Evolutionary conservation across 176 grass and related monocot genomes (phyloP), one percentile per base, ranked within the genome.

Genomic region (Oryza rufipogon): DNA sequence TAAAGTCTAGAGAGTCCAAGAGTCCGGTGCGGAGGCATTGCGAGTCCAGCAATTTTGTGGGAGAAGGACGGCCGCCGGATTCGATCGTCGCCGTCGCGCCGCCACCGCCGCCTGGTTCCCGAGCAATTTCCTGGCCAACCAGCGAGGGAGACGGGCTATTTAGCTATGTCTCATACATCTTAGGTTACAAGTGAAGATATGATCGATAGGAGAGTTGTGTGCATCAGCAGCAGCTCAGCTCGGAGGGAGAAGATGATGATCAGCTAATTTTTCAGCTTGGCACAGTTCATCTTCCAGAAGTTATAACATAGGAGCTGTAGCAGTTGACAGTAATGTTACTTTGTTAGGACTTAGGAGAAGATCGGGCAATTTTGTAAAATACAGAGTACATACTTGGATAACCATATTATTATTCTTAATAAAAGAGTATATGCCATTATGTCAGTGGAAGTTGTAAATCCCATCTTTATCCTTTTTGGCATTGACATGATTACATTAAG

Each of bases 31-130:
- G 25, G 25, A 64, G 26, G 56, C 70, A 23, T 39, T 15, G 15
- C 4, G 70, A 65, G 11, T 20, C 63, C 20, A 19, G 65, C 51
- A 77, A 83, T 65, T 83, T 78, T 66, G 74, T 66, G 74, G 51
- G 49, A 44, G 9, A 25, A 11, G 45, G 28, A 70, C 0, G 28
- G 66, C 51, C 38, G 28, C 74, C 65, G 20, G 79, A 30, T 69
- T 69, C 17, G 30, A 32, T 32, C 30, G 30, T 49, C 78, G 65
- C 28, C 15, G 9, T 51, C 72, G n/a, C 49, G 47, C 47, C 47
- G 47, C 47, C 47, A 12, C 15, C 38, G 64, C 63, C 6, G 23
- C 32, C 56, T 44, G 6, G 33, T 44, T 76, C 28, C 73, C 9
- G 13, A 26, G 73, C 64, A 19, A 25, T 68, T 77, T 68, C 65